Base-by-base conservation (phyloP, 2,329 filamentous ascomycete genomes). In the Pestalotiopsis sp. region DNA sequence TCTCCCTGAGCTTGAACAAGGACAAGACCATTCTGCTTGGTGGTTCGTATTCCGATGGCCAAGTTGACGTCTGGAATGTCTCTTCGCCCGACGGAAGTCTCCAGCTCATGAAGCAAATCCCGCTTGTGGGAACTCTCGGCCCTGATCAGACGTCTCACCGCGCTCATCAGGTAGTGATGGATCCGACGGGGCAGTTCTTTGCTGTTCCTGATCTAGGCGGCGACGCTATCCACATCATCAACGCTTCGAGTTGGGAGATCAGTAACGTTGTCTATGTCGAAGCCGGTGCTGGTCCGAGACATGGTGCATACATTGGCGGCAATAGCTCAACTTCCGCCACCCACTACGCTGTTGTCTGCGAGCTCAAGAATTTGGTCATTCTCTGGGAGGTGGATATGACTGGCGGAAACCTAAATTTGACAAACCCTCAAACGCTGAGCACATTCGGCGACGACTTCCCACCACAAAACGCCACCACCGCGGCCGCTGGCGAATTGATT, bases 161-260 rank as follows among this genome's bases (percentile, higher is more conserved):
- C 67, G 83, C 85, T 31, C 86, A 88, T 74, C 83, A 87, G 77
- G 78, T 81, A 12, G 75, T 84, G 27, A 78, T 84, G 11, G 85
- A 87, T 70, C 84, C 84, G 7, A 81, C 81, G 3, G 85, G 85
- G 36, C 81, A 81, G 62, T 88, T 79, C 78, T 85, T 86, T 72
- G 78, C 82, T 67, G 79, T 85, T 67, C 82, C 82, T 69, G 84
- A 87, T 72, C 81, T 87, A 12, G 86, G 85, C 69, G 83, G 81
- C 39, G 84, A 87, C 76, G 74, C 77, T n/a, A 72, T 87, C 41
- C 71, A 85, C 45, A 72, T 87, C 67, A 75, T 87, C 45, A 83
- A 86, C 78, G 77, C 80, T 67, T 72, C 79, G 70, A 76, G 80
- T 69, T 86, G 78, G 72, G 74, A 77, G 6, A 73, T 86, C 57